These are phyloP conservation scores for Fonsecaea pugnacius DNA, from an alignment of 2,329 filamentous ascomycete genomes.

Conservation along the genomic window DNA sequence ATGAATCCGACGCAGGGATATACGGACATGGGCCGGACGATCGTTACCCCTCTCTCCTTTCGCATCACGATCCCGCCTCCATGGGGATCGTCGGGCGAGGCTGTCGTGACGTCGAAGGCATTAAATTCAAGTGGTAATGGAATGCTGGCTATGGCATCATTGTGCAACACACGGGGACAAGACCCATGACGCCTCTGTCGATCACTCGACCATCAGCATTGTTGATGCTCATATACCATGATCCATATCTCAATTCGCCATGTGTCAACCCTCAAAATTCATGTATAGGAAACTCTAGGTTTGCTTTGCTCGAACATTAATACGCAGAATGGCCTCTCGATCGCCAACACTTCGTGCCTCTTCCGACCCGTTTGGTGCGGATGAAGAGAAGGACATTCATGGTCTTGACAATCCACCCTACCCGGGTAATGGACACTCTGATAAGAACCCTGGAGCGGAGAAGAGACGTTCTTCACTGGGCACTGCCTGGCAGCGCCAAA, in stretches of 20 bases:
- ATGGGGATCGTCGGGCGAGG: not conserved
- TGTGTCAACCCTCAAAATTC: not conserved
- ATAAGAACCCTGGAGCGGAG: constrained; percentile 4
- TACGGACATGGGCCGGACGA: not conserved
- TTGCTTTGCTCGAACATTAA: not conserved
- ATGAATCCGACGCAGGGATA: not conserved
- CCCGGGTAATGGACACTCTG: not conserved
- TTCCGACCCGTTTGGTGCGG: constrained; percentile 23
- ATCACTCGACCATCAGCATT: not conserved
- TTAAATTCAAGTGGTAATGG: not conserved
- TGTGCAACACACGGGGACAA: not conserved
- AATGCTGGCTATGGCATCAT: constrained; percentile 1
- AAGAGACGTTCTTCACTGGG: constrained; percentile 22
- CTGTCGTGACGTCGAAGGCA: constrained; percentile 1
- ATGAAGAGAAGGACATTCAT: constrained; percentile 21
- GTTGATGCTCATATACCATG: not conserved
- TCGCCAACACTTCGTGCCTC: constrained; percentile 25
- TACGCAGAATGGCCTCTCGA: constrained; percentile 21
- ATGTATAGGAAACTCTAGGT: not conserved
- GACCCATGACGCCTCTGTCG: not conserved
- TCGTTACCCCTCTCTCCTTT: not conserved
- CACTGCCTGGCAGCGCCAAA: constrained; percentile 19
- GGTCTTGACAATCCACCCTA: not conserved
- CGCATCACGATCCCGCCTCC: not conserved
- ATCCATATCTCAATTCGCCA: not conserved